Base-by-base conservation (phyloP, 768 basidiomycete genomes). In the Leccinum imitatum region DNA sequence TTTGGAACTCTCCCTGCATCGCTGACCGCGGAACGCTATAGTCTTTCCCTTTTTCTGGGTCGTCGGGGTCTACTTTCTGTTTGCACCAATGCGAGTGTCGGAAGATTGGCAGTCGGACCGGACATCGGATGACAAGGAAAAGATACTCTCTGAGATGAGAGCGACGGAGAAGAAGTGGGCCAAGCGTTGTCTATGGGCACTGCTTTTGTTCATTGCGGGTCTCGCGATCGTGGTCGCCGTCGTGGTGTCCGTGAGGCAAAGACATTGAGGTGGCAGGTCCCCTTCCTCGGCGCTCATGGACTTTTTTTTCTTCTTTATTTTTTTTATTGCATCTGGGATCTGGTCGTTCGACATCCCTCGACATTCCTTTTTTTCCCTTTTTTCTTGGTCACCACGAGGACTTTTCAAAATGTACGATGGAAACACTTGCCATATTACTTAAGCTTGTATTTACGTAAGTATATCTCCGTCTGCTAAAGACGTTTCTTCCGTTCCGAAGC, bases 21-120 rank as follows among this genome's bases (percentile, higher is more conserved):
- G 25, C 17, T 3, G 48, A 25, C 48, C 25, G 14, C 2, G 21
- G 23, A 25, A 17, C 14, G 48, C 0, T 9, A 0, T 14, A 87
- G 85, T 86, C 54, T 87, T 87, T 69, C 83, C 82, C 3, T 75
- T 81, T 44, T 86, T 87, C 69, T 87, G 85, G 85, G 76, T 81
- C 50, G 74, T 86, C 56, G 85, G 85, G 21, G 76, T 80, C 27
- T 75, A 82, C 67, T 83, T 87, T 64, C 77, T 87, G 19, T 69
- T 81, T 51, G 80, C 79, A 7, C 84, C 85, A 10, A 71, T 86
- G 53, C 81, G 77, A 44, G 67, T 71, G 54, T 76, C 80, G 39
- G 78, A 79, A 14, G 76, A 79, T 14, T 86, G 86, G 86, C 76
- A 84, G 67, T 75, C 80, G 0, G 83, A 82, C 58, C 85, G 81